Evolutionary conservation across 1,284 basidiomycete species (phyloP), one percentile per base, ranked within the genome.

Genomic region (Microbotryum lychnidis-dioicae): DNA sequence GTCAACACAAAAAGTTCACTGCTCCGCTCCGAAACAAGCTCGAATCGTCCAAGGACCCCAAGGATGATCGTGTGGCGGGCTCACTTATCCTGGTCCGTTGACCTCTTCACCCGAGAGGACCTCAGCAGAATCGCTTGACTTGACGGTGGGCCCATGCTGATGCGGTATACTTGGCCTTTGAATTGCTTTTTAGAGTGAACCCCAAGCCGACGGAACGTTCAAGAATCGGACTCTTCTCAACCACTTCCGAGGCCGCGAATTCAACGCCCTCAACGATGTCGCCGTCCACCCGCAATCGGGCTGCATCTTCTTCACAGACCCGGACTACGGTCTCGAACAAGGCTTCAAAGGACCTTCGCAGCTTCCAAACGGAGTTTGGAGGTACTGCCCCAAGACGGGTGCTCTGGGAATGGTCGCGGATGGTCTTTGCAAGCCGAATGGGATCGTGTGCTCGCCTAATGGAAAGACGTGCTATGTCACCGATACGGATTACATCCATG

Each of bases 181-280:
- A 42, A 42, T 42, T 16, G 0, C 37, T 42, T 42, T 18, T 42
- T 16, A 42, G 37, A 42, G 37, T 42, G 37, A 42, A 42, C 37
- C 37, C 12, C 37, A 50, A 14, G 4, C 16, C 25, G 20, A 50
- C 6, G 49, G 49, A 1, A 25, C 25, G 14, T 50, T 50, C 25
- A 18, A 7, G 25, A 29, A 25, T 10, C 21, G 12, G 3, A 25
- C 54, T 5, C 12, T 56, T 10, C 18, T 56, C 76, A 87, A 85
- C 74, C 85, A 79, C 71, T 56, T 56, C 45, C 85, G 81, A 69
- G 87, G 87, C 4, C 78, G 86, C 10, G 86, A 89, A 70, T 91
- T 89, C 77, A 88, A 87, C 75, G 86, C 86, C 1, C 75, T 89
- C 57, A 89, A 90, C 73, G 88, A 91, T 71, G 77, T 85, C 61